phyloP scores from a whole-genome alignment of 73 alveolate species.

The Effrenium voratum region DNA sequence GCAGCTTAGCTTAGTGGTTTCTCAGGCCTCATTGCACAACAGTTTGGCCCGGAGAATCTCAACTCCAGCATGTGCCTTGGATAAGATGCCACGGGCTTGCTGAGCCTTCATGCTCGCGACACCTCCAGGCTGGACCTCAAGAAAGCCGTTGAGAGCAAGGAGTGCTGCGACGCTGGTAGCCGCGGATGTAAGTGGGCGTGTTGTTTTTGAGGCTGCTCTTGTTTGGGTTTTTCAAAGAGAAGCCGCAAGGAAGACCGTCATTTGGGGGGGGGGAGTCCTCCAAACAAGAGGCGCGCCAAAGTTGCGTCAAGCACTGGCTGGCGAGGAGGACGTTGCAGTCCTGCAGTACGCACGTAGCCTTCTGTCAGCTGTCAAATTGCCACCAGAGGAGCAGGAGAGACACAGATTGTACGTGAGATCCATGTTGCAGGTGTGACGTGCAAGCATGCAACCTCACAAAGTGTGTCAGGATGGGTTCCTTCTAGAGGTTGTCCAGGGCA shows the following conservation, averaged over 20 bases:
- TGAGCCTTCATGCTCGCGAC: background rate
- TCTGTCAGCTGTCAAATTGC: conserved; percentile 62
- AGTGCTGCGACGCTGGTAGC: background rate
- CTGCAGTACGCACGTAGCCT: conserved; percentile 70
- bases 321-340: too few species aligned
- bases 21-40: conserved; percentile 58
- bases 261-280: too few species aligned
- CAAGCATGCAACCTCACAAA: too few species aligned
- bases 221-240: too few species aligned
- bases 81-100: background rate
- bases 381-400: conserved; percentile 51
- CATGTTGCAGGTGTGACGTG: background rate
- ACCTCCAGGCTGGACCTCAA: conserved; percentile 10
- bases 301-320: too few species aligned
- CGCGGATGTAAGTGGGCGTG: too few species aligned
- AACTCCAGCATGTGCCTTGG: background rate
- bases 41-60: conserved; percentile 62
- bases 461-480: conserved; percentile 65
- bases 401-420: background rate
- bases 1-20: background rate
- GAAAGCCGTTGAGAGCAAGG: conserved; percentile 12
- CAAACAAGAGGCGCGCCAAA: too few species aligned
- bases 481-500: conserved; percentile 61
- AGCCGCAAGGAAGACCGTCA: too few species aligned
- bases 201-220: too few species aligned